Base-by-base conservation (phyloP, 345 rosid genomes). In the Corymbia maculata region DNA sequence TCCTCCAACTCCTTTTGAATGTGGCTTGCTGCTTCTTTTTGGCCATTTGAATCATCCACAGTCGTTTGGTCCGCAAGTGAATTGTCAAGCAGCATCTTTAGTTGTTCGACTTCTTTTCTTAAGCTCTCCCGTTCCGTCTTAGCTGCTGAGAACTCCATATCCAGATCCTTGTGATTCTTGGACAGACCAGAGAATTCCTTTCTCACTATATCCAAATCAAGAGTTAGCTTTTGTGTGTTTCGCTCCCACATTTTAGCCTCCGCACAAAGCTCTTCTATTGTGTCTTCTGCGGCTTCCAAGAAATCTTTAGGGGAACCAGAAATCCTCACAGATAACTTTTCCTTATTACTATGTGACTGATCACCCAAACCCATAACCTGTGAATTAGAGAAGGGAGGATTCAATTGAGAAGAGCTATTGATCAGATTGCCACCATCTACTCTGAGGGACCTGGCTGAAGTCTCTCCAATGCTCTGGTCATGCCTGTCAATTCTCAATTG, bases 241-340 rank as follows among this genome's bases (percentile, higher is more conserved):
- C 92, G 90, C 92, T 95, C 92, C 95, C 94, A 94, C 93, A 89
- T 90, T 86, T 91, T 94, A 11, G 97, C 91, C 92, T 94, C 94
- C n/a, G 86, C 89, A 4, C 51, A 90, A 59, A 94, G 94, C 79
- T 93, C 92, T 86, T 89, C 89, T 75, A 93, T 94, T 19, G 94
- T 92, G 47, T 89, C 91, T 87, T 94, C 94, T 17, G 96, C 96
- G 45, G 93, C 92, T 89, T 93, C 94, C 9, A 93, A 90, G 44
- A 92, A 85, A 87, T 89, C 87, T 86, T 91, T 92, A 19, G 95
- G 90, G 79, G 94, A 91, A n/a, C 88, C 90, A 49, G 91, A 68
- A 86, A 59, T 51, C 89, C 52, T 90, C 89, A 57, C 47, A 66
- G 93, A 68, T 22, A 90, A 79, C 44, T 90, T 80, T 75, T 75